These are phyloP conservation scores for Globisporangium spiculum DNA, from an alignment of 352 stramenopile genomes.

Conservation along the genomic window DNA sequence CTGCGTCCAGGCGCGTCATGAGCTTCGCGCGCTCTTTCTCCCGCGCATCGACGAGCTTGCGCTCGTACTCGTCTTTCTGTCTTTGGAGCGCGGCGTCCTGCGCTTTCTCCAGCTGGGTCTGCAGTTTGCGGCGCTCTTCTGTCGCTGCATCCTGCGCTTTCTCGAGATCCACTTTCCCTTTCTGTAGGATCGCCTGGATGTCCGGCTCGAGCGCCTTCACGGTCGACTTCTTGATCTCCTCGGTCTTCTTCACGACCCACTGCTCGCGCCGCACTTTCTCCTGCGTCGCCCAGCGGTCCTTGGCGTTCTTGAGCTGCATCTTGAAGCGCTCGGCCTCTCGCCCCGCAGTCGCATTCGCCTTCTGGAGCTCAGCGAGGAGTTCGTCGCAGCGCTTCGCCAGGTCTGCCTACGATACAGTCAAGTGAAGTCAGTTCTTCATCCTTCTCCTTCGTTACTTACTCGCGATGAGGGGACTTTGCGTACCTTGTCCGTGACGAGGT, in stretches of 20 bases:
- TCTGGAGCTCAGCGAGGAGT: constrained; percentile 65
- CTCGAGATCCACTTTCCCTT: constrained; percentile 69
- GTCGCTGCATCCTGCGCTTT: constrained; percentile 48
- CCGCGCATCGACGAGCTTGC: constrained; percentile 61
- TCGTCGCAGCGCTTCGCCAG: constrained; percentile 75
- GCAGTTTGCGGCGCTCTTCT: constrained; percentile 57
- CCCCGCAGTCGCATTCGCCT: constrained; percentile 33
- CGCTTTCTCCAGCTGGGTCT: constrained; percentile 58
- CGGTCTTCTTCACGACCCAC: constrained; percentile 82
- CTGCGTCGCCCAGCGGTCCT: constrained; percentile 64
- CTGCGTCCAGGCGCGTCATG: constrained; percentile 64
- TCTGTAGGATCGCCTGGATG: constrained; percentile 76
- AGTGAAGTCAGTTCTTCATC: neutral
- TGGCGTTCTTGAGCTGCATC: constrained; percentile 73
- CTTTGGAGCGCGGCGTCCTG: constrained; percentile 45
- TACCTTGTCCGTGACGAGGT: constrained; percentile 74
- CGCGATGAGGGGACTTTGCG: neutral
- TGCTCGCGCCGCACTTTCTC: constrained; percentile 73
- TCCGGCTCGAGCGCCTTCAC: constrained; percentile 75
- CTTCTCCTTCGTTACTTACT: too few relatives aligned
- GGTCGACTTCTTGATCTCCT: constrained; percentile 85
- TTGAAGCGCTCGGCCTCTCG: constrained; percentile 64
- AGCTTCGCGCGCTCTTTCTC: constrained; percentile 79
- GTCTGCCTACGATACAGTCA: constrained; percentile 31
- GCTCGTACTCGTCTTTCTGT: constrained; percentile 68